phyloP scores from a whole-genome alignment of 805 yeast genomes.

The Metschnikowia noctiluminum region DNA sequence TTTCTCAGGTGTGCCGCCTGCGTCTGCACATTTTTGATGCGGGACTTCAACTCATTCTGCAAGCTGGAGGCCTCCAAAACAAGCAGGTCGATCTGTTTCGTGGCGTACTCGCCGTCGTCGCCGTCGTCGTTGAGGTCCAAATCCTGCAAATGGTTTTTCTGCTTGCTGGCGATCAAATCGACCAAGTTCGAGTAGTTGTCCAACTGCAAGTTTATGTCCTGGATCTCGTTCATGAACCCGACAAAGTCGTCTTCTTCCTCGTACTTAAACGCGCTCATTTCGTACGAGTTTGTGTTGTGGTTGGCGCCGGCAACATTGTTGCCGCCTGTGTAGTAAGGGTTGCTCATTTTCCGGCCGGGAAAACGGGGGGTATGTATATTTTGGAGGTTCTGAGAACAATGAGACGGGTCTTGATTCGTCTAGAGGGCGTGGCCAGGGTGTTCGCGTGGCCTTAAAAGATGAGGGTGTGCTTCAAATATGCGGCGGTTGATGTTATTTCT shows the following conservation, averaged over 20 bases:
- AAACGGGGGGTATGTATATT: neutral
- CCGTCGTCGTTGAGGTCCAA: conserved; percentile 64
- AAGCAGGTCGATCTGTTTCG: conserved; percentile 73
- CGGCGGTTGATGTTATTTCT: neutral
- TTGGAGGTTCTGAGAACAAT: neutral
- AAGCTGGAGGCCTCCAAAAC: conserved; percentile 75
- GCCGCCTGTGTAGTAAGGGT: conserved; percentile 26
- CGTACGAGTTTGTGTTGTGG: conserved; percentile 12
- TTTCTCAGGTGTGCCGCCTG: conserved; percentile 57
- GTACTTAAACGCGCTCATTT: conserved; percentile 17
- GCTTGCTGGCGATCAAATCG: conserved; percentile 66
- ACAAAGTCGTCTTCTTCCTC: conserved; percentile 52
- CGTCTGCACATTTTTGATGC: conserved; percentile 75
- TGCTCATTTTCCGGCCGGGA: conserved; percentile 25
- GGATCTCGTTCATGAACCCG: conserved; percentile 59
- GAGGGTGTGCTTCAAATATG: neutral
- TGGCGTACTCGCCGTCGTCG: conserved; percentile 52
- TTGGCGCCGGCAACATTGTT: conserved; percentile 3
- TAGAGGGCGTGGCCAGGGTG: neutral
- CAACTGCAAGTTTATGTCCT: conserved; percentile 63
- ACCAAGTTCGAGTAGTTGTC: conserved; percentile 68
- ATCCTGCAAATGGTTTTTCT: conserved; percentile 67
- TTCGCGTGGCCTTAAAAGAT: neutral
- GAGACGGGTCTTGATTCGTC: neutral
- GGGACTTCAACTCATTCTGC: conserved; percentile 68